Conservation (phyloP, 208 protist genomes). For the Blastocrithidia nonstop region DNA sequence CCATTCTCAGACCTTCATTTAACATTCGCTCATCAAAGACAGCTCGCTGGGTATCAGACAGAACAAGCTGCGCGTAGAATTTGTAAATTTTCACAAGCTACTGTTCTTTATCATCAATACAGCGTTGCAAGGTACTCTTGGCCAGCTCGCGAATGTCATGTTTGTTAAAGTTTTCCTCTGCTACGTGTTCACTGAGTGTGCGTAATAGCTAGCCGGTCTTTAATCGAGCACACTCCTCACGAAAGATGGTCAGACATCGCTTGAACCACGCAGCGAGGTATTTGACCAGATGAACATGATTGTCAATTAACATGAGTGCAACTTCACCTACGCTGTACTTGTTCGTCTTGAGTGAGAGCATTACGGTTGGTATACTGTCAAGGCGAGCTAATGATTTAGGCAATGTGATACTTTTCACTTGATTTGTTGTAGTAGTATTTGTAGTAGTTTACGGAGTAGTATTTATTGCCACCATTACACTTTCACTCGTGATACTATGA, state of each 20-base stretch:
- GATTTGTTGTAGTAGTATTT: no score
- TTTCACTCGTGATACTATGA: no score
- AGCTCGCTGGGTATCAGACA: constrained; percentile 27
- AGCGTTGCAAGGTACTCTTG: constrained; percentile 19
- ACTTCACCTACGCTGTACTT: no score
- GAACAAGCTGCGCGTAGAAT: constrained; percentile 57
- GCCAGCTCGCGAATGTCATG: constrained; percentile 25
- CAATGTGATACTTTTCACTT: no score
- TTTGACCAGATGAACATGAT: neutral
- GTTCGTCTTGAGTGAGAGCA: no score
- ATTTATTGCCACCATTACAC: no score
- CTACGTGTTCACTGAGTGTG: constrained; percentile 7
- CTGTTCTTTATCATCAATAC: constrained; percentile 37
- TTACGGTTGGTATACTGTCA: no score
- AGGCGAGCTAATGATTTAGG: no score
- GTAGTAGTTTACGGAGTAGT: no score
- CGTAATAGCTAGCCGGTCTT: constrained; percentile 38
- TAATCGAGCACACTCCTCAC: constrained; percentile 39
- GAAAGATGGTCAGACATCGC: constrained; percentile 51
- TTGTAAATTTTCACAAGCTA: constrained; percentile 51
- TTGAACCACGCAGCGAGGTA: constrained; percentile 38
- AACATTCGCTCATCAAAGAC: constrained; percentile 56
- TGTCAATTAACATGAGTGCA: neutral
- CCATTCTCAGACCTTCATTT: constrained; percentile 39
- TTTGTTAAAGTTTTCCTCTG: constrained; percentile 15